phyloP scores from a whole-genome alignment of 176 grass and related monocot genomes.

The Hordeum marinum region DNA sequence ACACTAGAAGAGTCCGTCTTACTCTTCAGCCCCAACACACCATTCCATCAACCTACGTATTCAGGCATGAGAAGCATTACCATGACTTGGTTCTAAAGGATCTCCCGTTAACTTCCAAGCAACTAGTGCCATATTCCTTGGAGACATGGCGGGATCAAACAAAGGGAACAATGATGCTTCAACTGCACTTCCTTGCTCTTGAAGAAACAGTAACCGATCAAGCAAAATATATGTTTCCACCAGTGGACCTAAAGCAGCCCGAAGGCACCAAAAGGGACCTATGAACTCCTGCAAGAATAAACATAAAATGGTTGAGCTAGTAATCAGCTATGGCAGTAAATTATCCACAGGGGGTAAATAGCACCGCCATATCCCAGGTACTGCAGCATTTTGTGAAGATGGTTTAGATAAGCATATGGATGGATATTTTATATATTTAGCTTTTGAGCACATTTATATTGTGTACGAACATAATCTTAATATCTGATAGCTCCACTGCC shows the following conservation, averaged over 20 bases:
- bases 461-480: neutral
- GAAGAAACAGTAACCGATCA: slow-evolving; percentile 84
- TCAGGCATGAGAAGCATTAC: slow-evolving; percentile 33
- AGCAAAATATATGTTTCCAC: slow-evolving; percentile 93
- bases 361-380: neutral
- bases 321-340: neutral
- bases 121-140: slow-evolving; percentile 76
- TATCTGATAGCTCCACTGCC: neutral
- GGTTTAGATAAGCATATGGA: neutral
- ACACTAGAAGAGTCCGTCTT: slow-evolving; percentile 3
- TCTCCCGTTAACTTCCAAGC: slow-evolving; percentile 52
- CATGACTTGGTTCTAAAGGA: slow-evolving; percentile 32
- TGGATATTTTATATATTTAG: slow-evolving; percentile 21
- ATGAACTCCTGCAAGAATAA: slow-evolving; percentile 62
- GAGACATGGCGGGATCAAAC: slow-evolving; percentile 82
- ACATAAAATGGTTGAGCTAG: neutral
- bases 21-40: slow-evolving; percentile 3
- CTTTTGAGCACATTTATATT: slow-evolving; percentile 6
- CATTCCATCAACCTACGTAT: slow-evolving; percentile 24
- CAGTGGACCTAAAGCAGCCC: slow-evolving; percentile 81
- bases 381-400: slow-evolving; percentile 19
- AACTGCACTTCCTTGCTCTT: slow-evolving; percentile 56
- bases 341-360: neutral
- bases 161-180: slow-evolving; percentile 66
- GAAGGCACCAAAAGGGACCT: slow-evolving; percentile 94